Evolutionary conservation across 202 grass and related monocot species (phyloP).

Genomic region (Panicum virgatum): DNA sequence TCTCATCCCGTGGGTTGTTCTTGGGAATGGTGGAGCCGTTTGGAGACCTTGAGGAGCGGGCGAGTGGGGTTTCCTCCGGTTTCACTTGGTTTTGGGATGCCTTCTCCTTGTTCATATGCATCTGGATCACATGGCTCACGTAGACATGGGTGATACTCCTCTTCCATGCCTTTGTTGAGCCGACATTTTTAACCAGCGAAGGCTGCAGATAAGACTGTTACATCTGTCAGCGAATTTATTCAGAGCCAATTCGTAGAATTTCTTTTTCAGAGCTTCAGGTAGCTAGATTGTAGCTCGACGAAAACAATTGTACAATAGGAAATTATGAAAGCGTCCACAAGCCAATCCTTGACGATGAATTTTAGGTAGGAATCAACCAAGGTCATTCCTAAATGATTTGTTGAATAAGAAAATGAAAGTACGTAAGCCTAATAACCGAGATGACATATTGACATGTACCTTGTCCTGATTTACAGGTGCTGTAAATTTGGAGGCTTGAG

Average conservation of each 20-base stretch:
- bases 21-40: slow-evolving; percentile 15
- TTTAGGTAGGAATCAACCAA: not conserved
- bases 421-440: not conserved
- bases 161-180: slow-evolving; percentile 40
- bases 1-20: slow-evolving; percentile 23
- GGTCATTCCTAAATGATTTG: not conserved
- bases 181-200: slow-evolving; percentile 16
- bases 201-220: slow-evolving; percentile 25
- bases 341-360: not conserved
- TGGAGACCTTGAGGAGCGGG: not conserved
- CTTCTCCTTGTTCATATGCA: slow-evolving; percentile 55
- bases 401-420: not conserved
- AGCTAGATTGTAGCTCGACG: not conserved
- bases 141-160: slow-evolving; percentile 63
- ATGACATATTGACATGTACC: slow-evolving; percentile 18
- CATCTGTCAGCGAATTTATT: not conserved
- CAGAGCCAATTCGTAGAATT: not conserved
- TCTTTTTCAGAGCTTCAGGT: not conserved
- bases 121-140: slow-evolving; percentile 61
- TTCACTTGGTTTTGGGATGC: slow-evolving; percentile 29
- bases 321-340: not conserved
- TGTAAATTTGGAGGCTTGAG: slow-evolving; percentile 7
- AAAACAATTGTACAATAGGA: not conserved
- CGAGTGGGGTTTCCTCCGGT: slow-evolving; percentile 4
- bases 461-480: slow-evolving; percentile 30